These are phyloP conservation scores for Neoboletus magnificus DNA, from an alignment of 768 basidiomycete genomes.

Conservation along the genomic window DNA sequence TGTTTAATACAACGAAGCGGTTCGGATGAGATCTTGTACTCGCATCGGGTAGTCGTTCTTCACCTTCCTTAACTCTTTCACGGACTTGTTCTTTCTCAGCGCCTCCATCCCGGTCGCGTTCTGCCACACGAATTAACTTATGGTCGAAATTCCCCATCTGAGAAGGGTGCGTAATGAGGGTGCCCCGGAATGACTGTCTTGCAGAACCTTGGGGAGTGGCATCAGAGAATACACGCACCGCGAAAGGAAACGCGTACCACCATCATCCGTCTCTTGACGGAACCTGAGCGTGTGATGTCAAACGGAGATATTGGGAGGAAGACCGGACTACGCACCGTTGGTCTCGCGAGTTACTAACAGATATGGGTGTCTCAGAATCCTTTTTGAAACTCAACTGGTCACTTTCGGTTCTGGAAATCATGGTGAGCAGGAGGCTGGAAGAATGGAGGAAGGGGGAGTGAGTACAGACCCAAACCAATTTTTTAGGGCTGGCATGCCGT, in stretches of 20 bases:
- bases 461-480: conserved; percentile 82
- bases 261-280: conserved; percentile 73
- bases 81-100: conserved; percentile 48
- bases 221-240: conserved; percentile 3
- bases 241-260: conserved; percentile 42
- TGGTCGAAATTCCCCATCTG: conserved; percentile 95
- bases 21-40: conserved; percentile 5
- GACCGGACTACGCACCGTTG: conserved; percentile 49
- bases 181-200: conserved; percentile 67
- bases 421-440: conserved; percentile 16
- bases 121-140: conserved; percentile 69
- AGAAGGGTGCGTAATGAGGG: conserved; percentile 66
- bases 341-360: conserved; percentile 55
- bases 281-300: conserved; percentile 45
- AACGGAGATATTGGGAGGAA: neutral
- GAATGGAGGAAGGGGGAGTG: conserved; percentile 8
- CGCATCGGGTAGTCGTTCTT: conserved; percentile 74
- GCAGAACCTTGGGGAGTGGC: conserved; percentile 44
- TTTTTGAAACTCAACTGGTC: conserved; percentile 44
- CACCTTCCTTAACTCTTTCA: conserved; percentile 72
- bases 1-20: conserved; percentile 1
- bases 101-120: conserved; percentile 50
- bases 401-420: conserved; percentile 44
- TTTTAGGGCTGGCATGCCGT: conserved; percentile 76
- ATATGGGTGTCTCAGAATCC: conserved; percentile 54